phyloP scores from a whole-genome alignment of 306 rosid species.

The Glycyrrhiza uralensis region DNA sequence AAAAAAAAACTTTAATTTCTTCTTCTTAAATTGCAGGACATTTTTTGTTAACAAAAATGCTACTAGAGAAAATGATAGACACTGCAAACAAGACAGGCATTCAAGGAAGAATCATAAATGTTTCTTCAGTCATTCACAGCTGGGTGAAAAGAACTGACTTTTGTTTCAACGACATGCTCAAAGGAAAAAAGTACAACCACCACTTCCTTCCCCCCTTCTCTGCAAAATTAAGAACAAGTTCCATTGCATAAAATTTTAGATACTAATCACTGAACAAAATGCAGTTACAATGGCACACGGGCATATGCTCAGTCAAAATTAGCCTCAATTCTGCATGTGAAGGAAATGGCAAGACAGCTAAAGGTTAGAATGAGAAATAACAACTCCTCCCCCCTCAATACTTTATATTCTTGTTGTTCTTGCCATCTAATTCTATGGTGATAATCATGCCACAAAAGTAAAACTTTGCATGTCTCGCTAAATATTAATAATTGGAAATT shows the following conservation, averaged over 20 bases:
- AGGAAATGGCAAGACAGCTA: conserved; percentile 76
- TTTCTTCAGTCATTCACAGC: conserved; percentile 75
- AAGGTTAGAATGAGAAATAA: conserved; percentile 48
- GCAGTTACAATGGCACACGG: conserved; percentile 83
- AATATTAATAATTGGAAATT: not conserved
- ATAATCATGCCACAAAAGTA: not conserved
- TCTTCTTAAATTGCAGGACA: conserved; percentile 59
- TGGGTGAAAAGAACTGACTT: conserved; percentile 77
- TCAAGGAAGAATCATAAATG: conserved; percentile 83
- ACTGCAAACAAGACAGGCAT: conserved; percentile 79
- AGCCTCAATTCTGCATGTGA: conserved; percentile 75
- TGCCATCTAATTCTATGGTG: too few species aligned
- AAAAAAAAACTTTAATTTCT: not conserved
- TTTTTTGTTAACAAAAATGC: conserved; percentile 68
- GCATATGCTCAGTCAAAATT: conserved; percentile 94
- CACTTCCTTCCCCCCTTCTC: not conserved
- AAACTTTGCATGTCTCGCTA: not conserved
- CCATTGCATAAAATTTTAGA: not conserved
- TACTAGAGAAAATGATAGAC: conserved; percentile 81
- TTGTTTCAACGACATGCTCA: conserved; percentile 63
- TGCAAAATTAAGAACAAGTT: not conserved
- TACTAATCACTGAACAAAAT: conserved; percentile 19
- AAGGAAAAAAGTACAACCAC: conserved; percentile 56
- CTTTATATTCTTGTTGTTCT: not conserved
- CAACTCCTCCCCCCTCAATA: too few species aligned